A percentile compares a stretch with the other conserved stretches of the same genome.
Conservation (phyloP, 345 rosid genomes). For the Punica granatum region DNA sequence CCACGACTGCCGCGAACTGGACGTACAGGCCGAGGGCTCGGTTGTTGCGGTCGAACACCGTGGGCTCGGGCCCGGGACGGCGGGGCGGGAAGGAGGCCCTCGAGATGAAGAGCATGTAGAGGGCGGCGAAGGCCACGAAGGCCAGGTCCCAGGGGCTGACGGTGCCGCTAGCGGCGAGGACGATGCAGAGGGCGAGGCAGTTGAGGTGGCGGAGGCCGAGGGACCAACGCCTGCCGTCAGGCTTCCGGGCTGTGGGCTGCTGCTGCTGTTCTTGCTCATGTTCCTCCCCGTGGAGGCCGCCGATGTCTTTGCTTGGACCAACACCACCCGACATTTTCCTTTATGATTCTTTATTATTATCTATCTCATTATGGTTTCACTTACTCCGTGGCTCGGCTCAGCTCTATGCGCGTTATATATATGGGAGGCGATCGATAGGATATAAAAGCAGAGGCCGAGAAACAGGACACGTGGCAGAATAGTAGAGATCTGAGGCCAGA, state of each 20-base stretch:
- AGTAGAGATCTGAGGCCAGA: not conserved
- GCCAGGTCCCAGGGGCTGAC: constrained; percentile 46
- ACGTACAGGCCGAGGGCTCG: constrained; percentile 43
- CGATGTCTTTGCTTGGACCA: constrained; percentile 53
- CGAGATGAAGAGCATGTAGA: constrained; percentile 63
- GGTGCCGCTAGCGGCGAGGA: constrained; percentile 66
- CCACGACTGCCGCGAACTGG: constrained; percentile 39
- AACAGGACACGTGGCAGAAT: not conserved
- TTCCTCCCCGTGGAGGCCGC: constrained; percentile 38
- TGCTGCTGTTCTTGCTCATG: constrained; percentile 15
- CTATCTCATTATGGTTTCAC: no score
- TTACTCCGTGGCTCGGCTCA: no score
- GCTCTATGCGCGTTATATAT: no score
- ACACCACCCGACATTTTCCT: constrained; percentile 84
- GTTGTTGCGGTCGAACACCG: constrained; percentile 32
- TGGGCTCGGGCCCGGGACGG: constrained; percentile 22
- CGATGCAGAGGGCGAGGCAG: constrained; percentile 42
- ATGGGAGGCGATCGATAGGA: no score
- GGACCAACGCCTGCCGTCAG: constrained; percentile 17
- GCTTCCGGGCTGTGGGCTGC: not conserved
- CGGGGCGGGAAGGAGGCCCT: constrained; percentile 45
- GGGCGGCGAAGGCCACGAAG: constrained; percentile 40
- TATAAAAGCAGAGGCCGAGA: no score
- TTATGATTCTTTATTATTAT: no score
- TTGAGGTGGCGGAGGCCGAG: constrained; percentile 58